Base-by-base conservation (phyloP, 441 rosid species). In the Euphorbia celastroides region DNA sequence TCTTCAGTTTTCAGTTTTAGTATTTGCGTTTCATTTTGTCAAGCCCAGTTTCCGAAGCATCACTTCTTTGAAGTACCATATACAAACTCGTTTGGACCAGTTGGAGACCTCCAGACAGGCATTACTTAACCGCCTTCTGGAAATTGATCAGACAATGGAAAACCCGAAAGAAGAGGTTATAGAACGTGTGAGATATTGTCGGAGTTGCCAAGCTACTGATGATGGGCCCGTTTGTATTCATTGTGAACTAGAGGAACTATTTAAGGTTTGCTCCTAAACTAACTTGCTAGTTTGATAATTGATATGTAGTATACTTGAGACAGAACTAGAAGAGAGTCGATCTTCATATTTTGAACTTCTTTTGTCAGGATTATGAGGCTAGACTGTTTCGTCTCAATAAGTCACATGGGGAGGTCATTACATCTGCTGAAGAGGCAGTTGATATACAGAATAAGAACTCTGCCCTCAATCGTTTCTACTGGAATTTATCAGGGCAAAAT, bases 351-450 rank as follows among this genome's bases (percentile, higher is more conserved):
- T 44, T 72, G 62, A 30, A 32, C 59, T 63, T 66, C 64, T 62
- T 70, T 71, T 68, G 62, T 59, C 71, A 94, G 99, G 88, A 81
- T 72, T 91, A 94, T 60, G 96, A 85, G 78, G 94, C 97, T 62
- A 88, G 97, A 83, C 83, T 94, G 42, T 94, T 94, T 75, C 88
- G 90, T 67, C 92, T 89, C 26, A 81, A 82, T 69, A 88, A 88
- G 84, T 78, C 81, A 66, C 84, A 81, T 76, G 86, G 88, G 70
- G 99, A 82, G 70, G 72, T 83, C 70, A 70, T 81, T 74, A 77
- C 80, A 57, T 90, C 92, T 72, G 96, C 95, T 46, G 97, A 94
- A 84, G 97, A 91, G 82, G 84, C 91, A 19, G 82, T 89, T 66
- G 82, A 80, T 77, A 70, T 86, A 69, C 90, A 76, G 77, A 89